A percentile compares a stretch with the other conserved stretches of the same genome.
Conservation (phyloP, 2,329 filamentous ascomycete species). For the Fusarium sp. region DNA sequence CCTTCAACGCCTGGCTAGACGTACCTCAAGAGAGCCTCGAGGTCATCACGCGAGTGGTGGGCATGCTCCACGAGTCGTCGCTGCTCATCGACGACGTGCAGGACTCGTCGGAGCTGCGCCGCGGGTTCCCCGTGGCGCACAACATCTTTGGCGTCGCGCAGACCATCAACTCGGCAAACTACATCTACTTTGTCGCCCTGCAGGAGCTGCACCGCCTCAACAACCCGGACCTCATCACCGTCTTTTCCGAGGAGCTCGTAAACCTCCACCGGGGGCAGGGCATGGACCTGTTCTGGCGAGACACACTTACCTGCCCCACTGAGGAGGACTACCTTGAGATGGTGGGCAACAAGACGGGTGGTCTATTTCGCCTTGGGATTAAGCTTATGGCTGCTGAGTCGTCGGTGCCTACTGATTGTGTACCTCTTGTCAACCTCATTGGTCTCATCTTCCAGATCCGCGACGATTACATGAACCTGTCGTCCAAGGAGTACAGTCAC, state of each 20-base stretch:
- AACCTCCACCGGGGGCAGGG: slow-evolving; percentile 90
- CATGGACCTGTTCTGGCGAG: slow-evolving; percentile 92
- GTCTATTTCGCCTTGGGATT: slow-evolving; percentile 85
- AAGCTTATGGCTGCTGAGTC: slow-evolving; percentile 89
- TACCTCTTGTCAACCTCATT: slow-evolving; percentile 86
- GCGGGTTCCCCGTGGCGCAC: slow-evolving; percentile 85
- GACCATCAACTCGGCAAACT: slow-evolving; percentile 92
- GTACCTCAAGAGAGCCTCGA: slow-evolving; percentile 77
- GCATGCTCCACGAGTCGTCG: slow-evolving; percentile 88
- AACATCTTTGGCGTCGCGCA: slow-evolving; percentile 87
- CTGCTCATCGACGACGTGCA: slow-evolving; percentile 90
- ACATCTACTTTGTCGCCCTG: slow-evolving; percentile 85
- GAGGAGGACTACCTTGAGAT: slow-evolving; percentile 95
- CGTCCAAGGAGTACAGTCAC: slow-evolving; percentile 77
- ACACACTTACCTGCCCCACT: slow-evolving; percentile 84
- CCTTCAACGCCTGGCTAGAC: slow-evolving; percentile 84
- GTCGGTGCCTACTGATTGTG: slow-evolving; percentile 70
- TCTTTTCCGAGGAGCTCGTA: slow-evolving; percentile 85
- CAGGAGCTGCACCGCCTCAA: slow-evolving; percentile 78
- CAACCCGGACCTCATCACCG: slow-evolving; percentile 74
- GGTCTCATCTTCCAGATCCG: slow-evolving; percentile 91
- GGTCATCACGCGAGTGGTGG: slow-evolving; percentile 82
- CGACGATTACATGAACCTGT: slow-evolving; percentile 94
- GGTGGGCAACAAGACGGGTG: slow-evolving; percentile 92
- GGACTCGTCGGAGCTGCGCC: slow-evolving; percentile 80